Base-by-base conservation (phyloP, 108 stramenopile genomes). In the Fistulifera solaris region DNA sequence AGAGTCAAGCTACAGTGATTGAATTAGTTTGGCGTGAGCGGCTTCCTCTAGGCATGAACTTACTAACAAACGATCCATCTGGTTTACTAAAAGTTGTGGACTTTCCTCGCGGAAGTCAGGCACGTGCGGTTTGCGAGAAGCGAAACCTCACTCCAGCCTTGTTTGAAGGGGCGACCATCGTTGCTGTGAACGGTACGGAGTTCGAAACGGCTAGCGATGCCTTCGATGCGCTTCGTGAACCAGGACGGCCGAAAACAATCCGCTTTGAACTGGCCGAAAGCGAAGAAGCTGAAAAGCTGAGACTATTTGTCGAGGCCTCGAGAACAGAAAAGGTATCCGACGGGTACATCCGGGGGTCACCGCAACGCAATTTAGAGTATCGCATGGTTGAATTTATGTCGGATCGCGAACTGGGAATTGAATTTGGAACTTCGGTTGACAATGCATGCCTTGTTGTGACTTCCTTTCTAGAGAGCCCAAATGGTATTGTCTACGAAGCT, bases 81-180 rank as follows among this genome's bases (percentile, higher is more conserved):
- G 92, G 92, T 2, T 62, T 54, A 22, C 58, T 93, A 40, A 93
- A 89, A 59, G 81, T 93, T n/a, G 85, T 93, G 46, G 92, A 93
- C 60, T 85, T 93, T 57, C 92, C 92, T 12, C 54, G 92, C 44
- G 92, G 92, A 19, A 84, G 83, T 21, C 92, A 93, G 59, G 87
- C 92, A 19, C 54, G 87, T 45, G 55, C 65, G 19, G 92, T 93
- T 10, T 86, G 85, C 39, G 83, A 81, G 72, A 55, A 49, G n/a
- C 60, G 66, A 38, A 75, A 85, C 19, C 64, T 93, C n/a, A 85
- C 87, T 65, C 89, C 89, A 7, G 80, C 76, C 11, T 39, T 73
- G 12, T 93, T 93, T 71, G 83, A 88, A 54, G 85, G 85, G 25
- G 76, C 92, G 7, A 77, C 81, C 5, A 85, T 93, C 55, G 70